A percentile compares a stretch with the other conserved stretches of the same genome.
phyloP scores from a whole-genome alignment of 495 filamentous ascomycete genomes.

The Lepraria neglecta region DNA sequence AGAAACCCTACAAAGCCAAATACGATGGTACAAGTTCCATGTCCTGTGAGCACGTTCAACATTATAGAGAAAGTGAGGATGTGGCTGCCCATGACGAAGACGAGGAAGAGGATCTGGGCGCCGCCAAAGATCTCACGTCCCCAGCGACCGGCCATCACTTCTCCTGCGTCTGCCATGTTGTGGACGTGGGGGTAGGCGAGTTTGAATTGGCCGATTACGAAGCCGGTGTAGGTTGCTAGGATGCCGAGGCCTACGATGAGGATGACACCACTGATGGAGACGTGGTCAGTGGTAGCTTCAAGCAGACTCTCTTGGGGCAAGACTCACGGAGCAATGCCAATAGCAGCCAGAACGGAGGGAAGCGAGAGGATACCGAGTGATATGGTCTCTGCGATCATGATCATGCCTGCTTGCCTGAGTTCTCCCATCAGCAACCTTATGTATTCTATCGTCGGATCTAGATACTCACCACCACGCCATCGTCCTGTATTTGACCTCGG shows the following conservation, averaged over 20 bases:
- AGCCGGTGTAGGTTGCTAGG: slow-evolving; percentile 69
- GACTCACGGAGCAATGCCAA: slow-evolving; percentile 51
- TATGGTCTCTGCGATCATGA: slow-evolving; percentile 70
- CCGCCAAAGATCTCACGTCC: slow-evolving; percentile 60
- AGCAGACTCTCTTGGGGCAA: too few species aligned
- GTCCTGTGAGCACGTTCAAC: slow-evolving; percentile 58
- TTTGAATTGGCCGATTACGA: slow-evolving; percentile 74
- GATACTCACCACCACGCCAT: slow-evolving; percentile 40
- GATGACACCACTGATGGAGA: slow-evolving; percentile 40
- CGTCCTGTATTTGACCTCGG: slow-evolving; percentile 39
- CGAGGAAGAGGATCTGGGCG: slow-evolving; percentile 59
- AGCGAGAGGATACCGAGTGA: slow-evolving; percentile 64
- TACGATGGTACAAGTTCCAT: slow-evolving; percentile 60
- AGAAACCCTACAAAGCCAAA: slow-evolving; percentile 60
- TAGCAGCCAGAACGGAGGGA: slow-evolving; percentile 54
- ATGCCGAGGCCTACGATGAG: slow-evolving; percentile 56
- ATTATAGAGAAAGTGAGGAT: slow-evolving; percentile 67
- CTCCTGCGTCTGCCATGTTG: slow-evolving; percentile 66
- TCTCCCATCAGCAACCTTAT: not conserved
- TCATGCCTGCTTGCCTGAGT: slow-evolving; percentile 35
- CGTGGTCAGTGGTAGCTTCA: not conserved
- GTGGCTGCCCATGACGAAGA: slow-evolving; percentile 73
- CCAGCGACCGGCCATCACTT: slow-evolving; percentile 54
- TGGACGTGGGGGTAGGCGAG: slow-evolving; percentile 62
- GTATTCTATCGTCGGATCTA: too few species aligned